Percentiles rank a stretch among this genome's conserved stretches.
Conservation (phyloP, 2,329 filamentous ascomycete species). For the Penicillium sclerotigenum region DNA sequence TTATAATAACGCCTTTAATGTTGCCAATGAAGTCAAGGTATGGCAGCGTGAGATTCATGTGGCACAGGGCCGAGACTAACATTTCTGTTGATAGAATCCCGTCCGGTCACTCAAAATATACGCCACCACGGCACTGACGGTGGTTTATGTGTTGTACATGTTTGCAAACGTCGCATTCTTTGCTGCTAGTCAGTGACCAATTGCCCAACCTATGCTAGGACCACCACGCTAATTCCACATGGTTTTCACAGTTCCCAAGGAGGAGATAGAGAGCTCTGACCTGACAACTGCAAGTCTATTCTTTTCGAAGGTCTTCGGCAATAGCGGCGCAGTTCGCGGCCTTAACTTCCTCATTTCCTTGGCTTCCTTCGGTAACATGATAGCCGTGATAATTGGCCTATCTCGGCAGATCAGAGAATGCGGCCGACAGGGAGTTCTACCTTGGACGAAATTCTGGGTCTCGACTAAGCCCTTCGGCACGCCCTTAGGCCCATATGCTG, state of each 20-base stretch:
- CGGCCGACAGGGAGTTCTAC: constrained; percentile 58
- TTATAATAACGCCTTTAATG: constrained; percentile 59
- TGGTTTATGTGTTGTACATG: constrained; percentile 48
- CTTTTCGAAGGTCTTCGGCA: constrained; percentile 57
- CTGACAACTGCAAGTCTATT: constrained; percentile 57
- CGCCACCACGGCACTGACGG: constrained; percentile 1
- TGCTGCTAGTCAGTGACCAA: constrained; percentile 38
- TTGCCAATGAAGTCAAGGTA: constrained; percentile 58
- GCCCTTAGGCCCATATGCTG: constrained; percentile 54
- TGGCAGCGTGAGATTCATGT: not conserved
- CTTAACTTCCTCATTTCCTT: constrained; percentile 58
- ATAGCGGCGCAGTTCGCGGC: constrained; percentile 47
- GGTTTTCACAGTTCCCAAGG: constrained; percentile 37
- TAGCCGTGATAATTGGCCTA: constrained; percentile 54
- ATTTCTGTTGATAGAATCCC: constrained; percentile 46
- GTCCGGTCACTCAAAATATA: constrained; percentile 46
- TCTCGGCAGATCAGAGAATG: constrained; percentile 59
- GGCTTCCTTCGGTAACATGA: constrained; percentile 57
- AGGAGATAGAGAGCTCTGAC: constrained; percentile 49
- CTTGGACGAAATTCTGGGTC: constrained; percentile 58
- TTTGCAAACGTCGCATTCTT: constrained; percentile 61
- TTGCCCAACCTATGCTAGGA: constrained; percentile 17
- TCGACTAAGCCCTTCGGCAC: constrained; percentile 62
- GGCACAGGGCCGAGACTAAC: not conserved
- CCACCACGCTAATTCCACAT: not conserved